phyloP scores from a whole-genome alignment of 1,284 basidiomycete genomes.

The Rhodotorula sp. region DNA sequence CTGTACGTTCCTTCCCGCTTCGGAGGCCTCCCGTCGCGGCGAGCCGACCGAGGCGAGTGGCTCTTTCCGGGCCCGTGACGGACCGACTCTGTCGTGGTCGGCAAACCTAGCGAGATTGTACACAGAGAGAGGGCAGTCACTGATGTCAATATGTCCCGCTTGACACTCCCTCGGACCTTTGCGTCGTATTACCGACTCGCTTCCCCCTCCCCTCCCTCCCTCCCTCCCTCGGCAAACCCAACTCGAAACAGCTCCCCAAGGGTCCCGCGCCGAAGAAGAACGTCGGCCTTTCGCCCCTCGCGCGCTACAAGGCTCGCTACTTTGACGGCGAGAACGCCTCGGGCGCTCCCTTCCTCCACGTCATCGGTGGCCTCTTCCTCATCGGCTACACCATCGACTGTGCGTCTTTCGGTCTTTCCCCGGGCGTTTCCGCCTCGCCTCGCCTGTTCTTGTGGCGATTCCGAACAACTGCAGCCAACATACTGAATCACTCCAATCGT shows the following conservation, averaged over 20 bases:
- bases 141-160: no score
- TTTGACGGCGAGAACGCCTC: slow-evolving; percentile 46
- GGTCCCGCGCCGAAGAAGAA: slow-evolving; percentile 38
- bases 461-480: no score
- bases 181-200: no score
- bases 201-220: not conserved
- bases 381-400: slow-evolving; percentile 45
- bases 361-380: slow-evolving; percentile 45
- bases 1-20: slow-evolving; percentile 28
- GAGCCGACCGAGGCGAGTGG: not conserved
- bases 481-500: not conserved
- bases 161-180: no score
- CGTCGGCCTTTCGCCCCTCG: slow-evolving; percentile 42
- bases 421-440: not conserved
- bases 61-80: not conserved
- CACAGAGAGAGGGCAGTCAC: no score
- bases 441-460: not conserved
- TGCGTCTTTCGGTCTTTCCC: slow-evolving; percentile 1
- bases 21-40: not conserved
- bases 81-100: not conserved
- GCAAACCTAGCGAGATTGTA: no score
- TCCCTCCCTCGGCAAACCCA: not conserved
- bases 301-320: slow-evolving; percentile 45
- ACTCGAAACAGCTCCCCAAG: slow-evolving; percentile 44
- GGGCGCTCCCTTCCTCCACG: slow-evolving; percentile 45